Percentiles rank a stretch among this genome's conserved stretches.
These are phyloP conservation scores for Exophiala bonariae DNA, from an alignment of 2,329 filamentous ascomycete genomes.

Conservation along the genomic window DNA sequence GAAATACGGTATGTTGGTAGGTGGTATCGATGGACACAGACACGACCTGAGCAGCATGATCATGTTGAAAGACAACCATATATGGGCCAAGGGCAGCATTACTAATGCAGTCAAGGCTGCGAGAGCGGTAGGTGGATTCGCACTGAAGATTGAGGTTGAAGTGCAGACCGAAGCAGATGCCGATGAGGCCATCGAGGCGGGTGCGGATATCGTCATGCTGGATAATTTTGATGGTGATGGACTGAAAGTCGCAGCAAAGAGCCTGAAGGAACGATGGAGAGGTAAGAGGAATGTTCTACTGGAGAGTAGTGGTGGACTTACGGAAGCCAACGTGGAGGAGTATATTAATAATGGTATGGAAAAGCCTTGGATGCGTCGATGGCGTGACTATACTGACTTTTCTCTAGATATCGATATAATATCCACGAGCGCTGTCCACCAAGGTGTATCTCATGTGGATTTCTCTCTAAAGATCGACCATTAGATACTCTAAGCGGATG, in stretches of 20 bases:
- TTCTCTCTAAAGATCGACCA: constrained; percentile 94
- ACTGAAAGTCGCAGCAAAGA: constrained; percentile 71
- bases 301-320: constrained; percentile 90
- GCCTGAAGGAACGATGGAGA: constrained; percentile 77
- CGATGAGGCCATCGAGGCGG: constrained; percentile 84
- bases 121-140: constrained; percentile 80
- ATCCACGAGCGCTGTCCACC: constrained; percentile 94
- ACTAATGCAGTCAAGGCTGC: constrained; percentile 81
- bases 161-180: constrained; percentile 86
- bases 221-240: constrained; percentile 88
- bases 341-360: constrained; percentile 71
- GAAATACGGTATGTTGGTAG: constrained; percentile 96
- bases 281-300: constrained; percentile 70
- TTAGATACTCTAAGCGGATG: constrained; percentile 44
- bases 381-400: constrained; percentile 33
- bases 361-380: constrained; percentile 23
- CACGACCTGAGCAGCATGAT: constrained; percentile 93
- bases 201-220: constrained; percentile 94
- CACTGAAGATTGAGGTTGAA: constrained; percentile 94
- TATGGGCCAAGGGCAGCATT: constrained; percentile 76
- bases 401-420: constrained; percentile 84
- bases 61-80: constrained; percentile 99
- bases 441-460: constrained; percentile 90
- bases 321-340: constrained; percentile 74
- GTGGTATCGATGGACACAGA: constrained; percentile 86